Percentiles rank a stretch among this genome's conserved stretches.
These are phyloP conservation scores for Megacollybia marginata DNA, from an alignment of 768 basidiomycete species.

Conservation along the genomic window DNA sequence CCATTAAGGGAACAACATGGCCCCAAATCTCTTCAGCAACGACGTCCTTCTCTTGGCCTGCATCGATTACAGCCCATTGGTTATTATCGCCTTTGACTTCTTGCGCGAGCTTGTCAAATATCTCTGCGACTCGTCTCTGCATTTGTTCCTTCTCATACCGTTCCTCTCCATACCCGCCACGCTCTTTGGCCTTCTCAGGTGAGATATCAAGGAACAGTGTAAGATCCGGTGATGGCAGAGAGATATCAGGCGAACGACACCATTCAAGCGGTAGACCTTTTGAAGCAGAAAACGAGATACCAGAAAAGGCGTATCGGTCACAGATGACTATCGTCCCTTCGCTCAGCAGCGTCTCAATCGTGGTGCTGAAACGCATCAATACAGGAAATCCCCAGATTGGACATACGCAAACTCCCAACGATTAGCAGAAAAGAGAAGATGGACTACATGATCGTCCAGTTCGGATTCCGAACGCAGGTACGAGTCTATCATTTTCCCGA, in stretches of 20 bases:
- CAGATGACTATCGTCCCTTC: slow-evolving; percentile 72
- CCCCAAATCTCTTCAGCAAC: slow-evolving; percentile 54
- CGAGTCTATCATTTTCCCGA: slow-evolving; percentile 88
- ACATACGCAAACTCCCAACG: slow-evolving; percentile 87
- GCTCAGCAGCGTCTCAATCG: slow-evolving; percentile 51
- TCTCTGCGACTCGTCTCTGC: slow-evolving; percentile 54
- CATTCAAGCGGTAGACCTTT: slow-evolving; percentile 71
- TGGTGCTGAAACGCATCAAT: slow-evolving; percentile 24
- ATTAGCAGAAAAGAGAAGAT: slow-evolving; percentile 94
- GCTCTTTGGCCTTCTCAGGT: slow-evolving; percentile 54
- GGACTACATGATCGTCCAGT: slow-evolving; percentile 86
- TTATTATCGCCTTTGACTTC: slow-evolving; percentile 32
- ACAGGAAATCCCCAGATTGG: neutral
- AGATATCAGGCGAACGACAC: slow-evolving; percentile 82
- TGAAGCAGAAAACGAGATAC: slow-evolving; percentile 79
- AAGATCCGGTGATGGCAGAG: slow-evolving; percentile 84
- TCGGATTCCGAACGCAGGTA: slow-evolving; percentile 83
- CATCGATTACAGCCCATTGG: slow-evolving; percentile 54
- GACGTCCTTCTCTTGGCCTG: slow-evolving; percentile 38
- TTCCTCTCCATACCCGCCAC: slow-evolving; percentile 83
- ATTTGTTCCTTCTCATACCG: slow-evolving; percentile 79
- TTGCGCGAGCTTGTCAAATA: slow-evolving; percentile 50
- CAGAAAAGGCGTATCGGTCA: slow-evolving; percentile 96
- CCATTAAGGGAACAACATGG: slow-evolving; percentile 34
- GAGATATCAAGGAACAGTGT: slow-evolving; percentile 81